Base-by-base conservation (phyloP, 768 basidiomycete genomes). In the Russula vinacea region DNA sequence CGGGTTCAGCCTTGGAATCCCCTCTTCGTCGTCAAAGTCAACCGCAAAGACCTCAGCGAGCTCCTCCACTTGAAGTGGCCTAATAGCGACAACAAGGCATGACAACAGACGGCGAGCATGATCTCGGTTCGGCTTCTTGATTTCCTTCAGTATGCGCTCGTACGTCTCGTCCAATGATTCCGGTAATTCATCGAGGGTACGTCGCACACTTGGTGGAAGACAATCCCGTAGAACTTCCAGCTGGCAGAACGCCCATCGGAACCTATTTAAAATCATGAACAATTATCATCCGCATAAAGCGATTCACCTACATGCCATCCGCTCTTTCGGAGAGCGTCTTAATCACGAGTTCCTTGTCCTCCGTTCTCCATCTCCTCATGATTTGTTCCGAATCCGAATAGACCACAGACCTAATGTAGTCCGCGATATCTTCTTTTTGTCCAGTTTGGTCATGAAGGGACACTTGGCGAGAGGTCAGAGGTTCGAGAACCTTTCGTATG, bases 151-250 rank as follows among this genome's bases (percentile, higher is more conserved):
- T 3, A 45, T 5, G 1, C 44, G 44, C n/a, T 54, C 60, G n/a
- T 61, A 61, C 5, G 42, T 55, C 54, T 44, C 60, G 33, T 44
- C 42, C 29, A 55, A 24, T 5, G 17, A 42, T 35, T 55, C 32
- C 3, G 60, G 60, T 22, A 53, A 40, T 40, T 49, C 39, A 14
- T 42, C 39, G 4, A 40, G 51, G n/a, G 29, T n/a, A 2, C 44
- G 33, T 10, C 33, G 49, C 3, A 49, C 35, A 22, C 24, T 51
- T n/a, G 49, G n/a, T 44, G 51, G 37, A 39, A 39, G 51, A 51
- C 60, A 53, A 22, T 32, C 13, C 8, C 60, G 60, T 22, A 60
- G 39, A 6, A 22, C 10, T 40, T 50, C 49, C 49, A 50, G 5
- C 26, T 50, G 49, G 26, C 49, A 50, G 24, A 50, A 50, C 9